phyloP scores from a whole-genome alignment of 2,329 filamentous ascomycete species.

The Ascochyta pisi region DNA sequence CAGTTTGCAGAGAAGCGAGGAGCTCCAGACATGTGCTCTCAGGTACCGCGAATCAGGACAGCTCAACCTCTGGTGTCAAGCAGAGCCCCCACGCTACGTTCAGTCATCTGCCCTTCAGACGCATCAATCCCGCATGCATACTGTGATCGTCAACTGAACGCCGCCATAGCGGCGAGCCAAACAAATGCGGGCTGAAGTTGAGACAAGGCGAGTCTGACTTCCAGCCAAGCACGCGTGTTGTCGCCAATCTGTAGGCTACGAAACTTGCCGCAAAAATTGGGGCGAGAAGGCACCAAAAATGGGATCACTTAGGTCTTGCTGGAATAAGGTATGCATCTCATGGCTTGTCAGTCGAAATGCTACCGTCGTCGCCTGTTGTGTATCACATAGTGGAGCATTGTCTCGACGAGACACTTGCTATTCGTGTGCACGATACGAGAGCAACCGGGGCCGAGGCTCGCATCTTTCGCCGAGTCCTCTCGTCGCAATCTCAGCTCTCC shows the following conservation, averaged over 20 bases:
- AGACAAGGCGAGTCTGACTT: conserved; percentile 16
- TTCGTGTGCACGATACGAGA: conserved; percentile 6
- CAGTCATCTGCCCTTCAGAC: neutral
- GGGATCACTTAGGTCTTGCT: neutral
- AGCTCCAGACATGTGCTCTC: neutral
- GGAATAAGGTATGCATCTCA: neutral
- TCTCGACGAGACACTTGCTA: neutral
- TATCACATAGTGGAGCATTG: neutral
- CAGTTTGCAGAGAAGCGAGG: neutral
- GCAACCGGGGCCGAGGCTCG: conserved; percentile 13
- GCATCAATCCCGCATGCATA: neutral
- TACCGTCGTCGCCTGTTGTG: neutral
- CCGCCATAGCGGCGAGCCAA: conserved; percentile 4
- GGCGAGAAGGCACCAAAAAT: neutral
- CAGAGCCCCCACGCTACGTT: neutral
- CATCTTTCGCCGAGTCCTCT: conserved; percentile 5
- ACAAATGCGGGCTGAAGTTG: conserved; percentile 10
- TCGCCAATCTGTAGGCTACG: conserved; percentile 5
- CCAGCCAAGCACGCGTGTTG: conserved; percentile 12
- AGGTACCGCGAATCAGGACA: neutral
- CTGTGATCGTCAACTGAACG: neutral
- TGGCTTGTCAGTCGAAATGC: neutral
- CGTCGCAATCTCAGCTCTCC: conserved; percentile 18
- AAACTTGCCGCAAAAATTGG: conserved; percentile 5
- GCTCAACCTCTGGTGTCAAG: neutral